Percentiles rank a stretch among this genome's conserved stretches.
Conservation (phyloP, 371 early-diverging fungal genomes). For the Apophysomyces trapeziformis region DNA sequence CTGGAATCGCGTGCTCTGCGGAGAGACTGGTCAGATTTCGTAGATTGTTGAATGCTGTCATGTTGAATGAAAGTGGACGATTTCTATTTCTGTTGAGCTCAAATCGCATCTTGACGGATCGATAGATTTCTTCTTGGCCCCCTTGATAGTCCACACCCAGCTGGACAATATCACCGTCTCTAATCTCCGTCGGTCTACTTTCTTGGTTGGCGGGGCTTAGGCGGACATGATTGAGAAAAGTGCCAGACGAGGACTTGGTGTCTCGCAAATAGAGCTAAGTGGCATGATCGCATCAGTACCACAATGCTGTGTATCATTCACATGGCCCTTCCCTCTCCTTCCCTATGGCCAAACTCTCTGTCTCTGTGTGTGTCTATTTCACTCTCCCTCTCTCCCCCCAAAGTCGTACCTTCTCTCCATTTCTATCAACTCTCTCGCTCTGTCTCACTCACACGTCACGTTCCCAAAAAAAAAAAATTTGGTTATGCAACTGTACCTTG, state of each 20-base stretch:
- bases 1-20: conserved; percentile 13
- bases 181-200: conserved; percentile 80
- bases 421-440: not conserved
- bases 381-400: not conserved
- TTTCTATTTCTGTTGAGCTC: conserved; percentile 62
- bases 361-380: too few relatives aligned
- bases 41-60: conserved; percentile 45
- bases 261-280: conserved; percentile 87
- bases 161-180: conserved; percentile 93
- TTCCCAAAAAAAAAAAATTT: conserved; percentile 1
- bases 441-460: conserved; percentile 7
- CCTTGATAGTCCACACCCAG: conserved; percentile 98
- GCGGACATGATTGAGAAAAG: conserved; percentile 94
- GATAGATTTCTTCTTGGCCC: conserved; percentile 72
- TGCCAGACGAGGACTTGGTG: conserved; percentile 95
- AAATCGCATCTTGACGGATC: conserved; percentile 82
- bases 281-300: conserved; percentile 11
- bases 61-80: conserved; percentile 39
- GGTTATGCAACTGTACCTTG: conserved; percentile 23
- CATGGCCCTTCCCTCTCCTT: not conserved
- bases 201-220: conserved; percentile 88
- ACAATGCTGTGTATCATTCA: conserved; percentile 9
- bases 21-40: conserved; percentile 29
- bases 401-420: not conserved
- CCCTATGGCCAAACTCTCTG: not conserved